phyloP scores from a whole-genome alignment of 2,329 filamentous ascomycete genomes.

The Fusarium armeniacum region DNA sequence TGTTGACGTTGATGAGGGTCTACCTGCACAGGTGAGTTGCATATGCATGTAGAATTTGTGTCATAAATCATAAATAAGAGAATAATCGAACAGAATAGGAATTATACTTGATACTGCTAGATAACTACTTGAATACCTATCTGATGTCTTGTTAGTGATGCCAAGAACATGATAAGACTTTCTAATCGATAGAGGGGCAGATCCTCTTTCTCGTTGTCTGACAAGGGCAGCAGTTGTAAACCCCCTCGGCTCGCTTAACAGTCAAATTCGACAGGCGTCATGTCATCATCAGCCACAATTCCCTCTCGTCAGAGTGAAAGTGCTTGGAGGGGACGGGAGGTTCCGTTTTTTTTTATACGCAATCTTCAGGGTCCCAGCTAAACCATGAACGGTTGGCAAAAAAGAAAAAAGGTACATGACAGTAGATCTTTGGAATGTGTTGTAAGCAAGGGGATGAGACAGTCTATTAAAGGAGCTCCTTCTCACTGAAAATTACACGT shows the following conservation, averaged over 20 bases:
- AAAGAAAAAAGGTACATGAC: not conserved
- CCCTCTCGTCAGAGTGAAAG: slow-evolving; percentile 1
- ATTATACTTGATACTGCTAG: not conserved
- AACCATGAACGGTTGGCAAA: slow-evolving; percentile 19
- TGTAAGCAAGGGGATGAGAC: not conserved
- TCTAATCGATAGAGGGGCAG: slow-evolving; percentile 40
- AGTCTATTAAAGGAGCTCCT: not conserved
- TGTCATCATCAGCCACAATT: slow-evolving; percentile 29
- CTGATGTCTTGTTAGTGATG: not conserved
- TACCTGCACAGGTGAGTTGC: not conserved
- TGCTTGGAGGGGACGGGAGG: slow-evolving; percentile 23
- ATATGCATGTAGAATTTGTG: not conserved
- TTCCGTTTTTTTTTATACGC: slow-evolving; percentile 6
- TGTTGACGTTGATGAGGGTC: slow-evolving; percentile 17
- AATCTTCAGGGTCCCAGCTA: slow-evolving; percentile 37
- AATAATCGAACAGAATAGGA: accelerated
- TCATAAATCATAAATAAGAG: not conserved
- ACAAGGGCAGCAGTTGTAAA: slow-evolving; percentile 26
- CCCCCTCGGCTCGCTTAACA: slow-evolving; percentile 41
- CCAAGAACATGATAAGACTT: slow-evolving; percentile 26
- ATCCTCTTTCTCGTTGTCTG: not conserved
- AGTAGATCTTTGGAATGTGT: slow-evolving; percentile 3
- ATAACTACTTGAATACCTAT: not conserved
- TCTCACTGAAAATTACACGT: not conserved
- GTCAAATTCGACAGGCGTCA: slow-evolving; percentile 22